These are phyloP conservation scores for Ploettnerulaceae sp. DNA, from an alignment of 2,329 filamentous ascomycete species.

Conservation along the genomic window DNA sequence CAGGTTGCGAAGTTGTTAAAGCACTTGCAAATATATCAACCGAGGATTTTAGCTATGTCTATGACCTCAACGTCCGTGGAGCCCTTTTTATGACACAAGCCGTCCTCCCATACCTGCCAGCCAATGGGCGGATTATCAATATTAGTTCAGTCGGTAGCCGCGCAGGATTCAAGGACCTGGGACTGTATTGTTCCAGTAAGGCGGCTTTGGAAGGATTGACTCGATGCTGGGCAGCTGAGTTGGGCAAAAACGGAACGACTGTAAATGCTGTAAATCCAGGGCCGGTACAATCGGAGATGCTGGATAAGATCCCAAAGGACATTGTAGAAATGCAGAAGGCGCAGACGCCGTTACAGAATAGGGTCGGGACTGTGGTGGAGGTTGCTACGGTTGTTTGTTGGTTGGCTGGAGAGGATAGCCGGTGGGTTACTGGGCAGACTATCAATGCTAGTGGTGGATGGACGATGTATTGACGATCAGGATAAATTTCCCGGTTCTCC, in stretches of 20 bases:
- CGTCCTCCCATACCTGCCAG: constrained; percentile 12
- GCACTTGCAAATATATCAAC: constrained; percentile 39
- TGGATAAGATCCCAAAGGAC: constrained; percentile 18
- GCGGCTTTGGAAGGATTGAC: constrained; percentile 21
- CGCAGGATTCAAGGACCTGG: constrained; percentile 10
- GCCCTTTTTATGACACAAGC: constrained; percentile 18
- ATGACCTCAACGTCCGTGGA: constrained; percentile 63
- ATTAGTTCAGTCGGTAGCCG: constrained; percentile 13
- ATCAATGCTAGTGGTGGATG: constrained; percentile 22
- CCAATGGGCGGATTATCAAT: constrained; percentile 18
- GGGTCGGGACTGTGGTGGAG: constrained; percentile 41
- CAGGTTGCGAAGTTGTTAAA: constrained; percentile 43
- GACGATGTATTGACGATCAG: constrained; percentile 16
- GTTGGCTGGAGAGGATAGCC: constrained; percentile 40
- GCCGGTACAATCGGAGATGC: constrained; percentile 27
- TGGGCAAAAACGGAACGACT: constrained; percentile 19
- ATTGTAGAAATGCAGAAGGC: constrained; percentile 19
- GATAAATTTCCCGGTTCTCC: background rate
- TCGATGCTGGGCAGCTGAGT: constrained; percentile 19
- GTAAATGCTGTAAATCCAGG: constrained; percentile 22
- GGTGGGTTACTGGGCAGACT: constrained; percentile 43
- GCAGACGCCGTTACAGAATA: constrained; percentile 14
- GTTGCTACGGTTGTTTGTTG: constrained; percentile 44
- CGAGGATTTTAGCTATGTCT: constrained; percentile 64
- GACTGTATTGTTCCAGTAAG: constrained; percentile 17